These are phyloP conservation scores for Clausena lansium DNA, from an alignment of 345 rosid species.

Conservation along the genomic window DNA sequence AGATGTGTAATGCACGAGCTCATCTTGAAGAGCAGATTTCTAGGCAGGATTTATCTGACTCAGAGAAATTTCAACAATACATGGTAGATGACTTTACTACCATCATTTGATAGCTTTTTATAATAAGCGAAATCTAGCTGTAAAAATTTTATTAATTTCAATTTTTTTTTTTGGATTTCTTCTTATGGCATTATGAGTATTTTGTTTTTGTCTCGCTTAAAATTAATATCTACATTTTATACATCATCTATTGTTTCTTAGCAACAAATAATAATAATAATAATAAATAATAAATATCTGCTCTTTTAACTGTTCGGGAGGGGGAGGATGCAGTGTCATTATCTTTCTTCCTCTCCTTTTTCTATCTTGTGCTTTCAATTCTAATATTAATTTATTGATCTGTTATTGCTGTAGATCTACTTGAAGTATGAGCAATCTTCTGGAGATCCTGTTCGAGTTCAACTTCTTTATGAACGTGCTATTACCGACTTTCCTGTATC, in stretches of 20 bases:
- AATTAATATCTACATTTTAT: neutral
- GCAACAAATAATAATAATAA: too few species aligned
- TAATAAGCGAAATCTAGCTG: neutral
- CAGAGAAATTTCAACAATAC: constrained; percentile 69
- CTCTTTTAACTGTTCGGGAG: too few species aligned
- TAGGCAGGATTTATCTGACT: constrained; percentile 50
- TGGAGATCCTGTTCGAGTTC: constrained; percentile 86
- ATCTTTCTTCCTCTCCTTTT: neutral
- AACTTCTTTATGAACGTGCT: constrained; percentile 86
- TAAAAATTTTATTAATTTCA: constrained; percentile 4
- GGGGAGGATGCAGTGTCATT: too few species aligned
- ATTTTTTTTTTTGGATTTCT: constrained; percentile 7
- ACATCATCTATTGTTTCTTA: too few species aligned
- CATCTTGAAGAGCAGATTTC: constrained; percentile 67
- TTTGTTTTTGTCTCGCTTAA: neutral
- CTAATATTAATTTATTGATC: neutral
- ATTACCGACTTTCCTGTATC: constrained; percentile 77
- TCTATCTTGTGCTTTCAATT: neutral
- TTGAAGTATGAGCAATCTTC: constrained; percentile 73
- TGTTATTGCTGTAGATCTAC: constrained; percentile 56
- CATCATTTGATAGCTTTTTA: neutral
- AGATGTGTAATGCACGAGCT: constrained; percentile 66
- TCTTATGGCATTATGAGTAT: neutral
- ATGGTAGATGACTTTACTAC: constrained; percentile 40
- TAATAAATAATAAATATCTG: too few species aligned